Base-by-base conservation (phyloP, 441 rosid species). In the Erodium trifolium region DNA sequence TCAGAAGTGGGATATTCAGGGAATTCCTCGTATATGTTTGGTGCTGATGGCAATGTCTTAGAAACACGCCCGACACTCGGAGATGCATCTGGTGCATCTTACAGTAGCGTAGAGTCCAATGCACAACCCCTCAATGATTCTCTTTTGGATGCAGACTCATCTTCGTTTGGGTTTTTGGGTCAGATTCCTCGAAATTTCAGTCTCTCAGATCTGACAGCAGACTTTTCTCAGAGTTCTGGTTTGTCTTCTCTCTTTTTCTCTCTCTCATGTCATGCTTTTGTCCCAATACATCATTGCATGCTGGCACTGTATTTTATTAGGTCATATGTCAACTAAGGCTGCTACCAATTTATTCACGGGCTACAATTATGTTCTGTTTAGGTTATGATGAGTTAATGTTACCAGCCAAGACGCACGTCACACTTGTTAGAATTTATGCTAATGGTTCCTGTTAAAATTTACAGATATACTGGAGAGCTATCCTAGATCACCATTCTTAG, bases 211-310 rank as follows among this genome's bases (percentile, higher is more conserved):
- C 77, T 95, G 74, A 80, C 98, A 2, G 94, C 97, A 7, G 94
- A 91, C 74, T 94, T 87, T 78, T 78, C 91, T 12, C 97, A 92
- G 77, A 88, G 90, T 83, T 86, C 98, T 84, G 99, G 98, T 95
- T 57, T 71, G 74, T 76, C 59, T 34, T 76, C 70, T 63, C 59
- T 66, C 72, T 68, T 23, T 23, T 23, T 23, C 27, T 23, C 27
- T 23, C 27, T 71, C 63, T 59, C 13, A 9, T 59, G 19, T 59
- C 5, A 5, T 37, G 43, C 43, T 37, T 37, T 37, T 37, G 43
- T 37, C 43, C 43, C 43, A 5, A 37, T 37, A 37, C 43, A 37
- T 37, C 37, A 34, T 3, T 34, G 11, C 49, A 43, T 5, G 49
- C 27, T 18, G 16, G 16, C 60, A 7, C 16, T 57, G 16, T 57